Conservation (phyloP, 768 basidiomycete species). For the Boletus coccyginus region DNA sequence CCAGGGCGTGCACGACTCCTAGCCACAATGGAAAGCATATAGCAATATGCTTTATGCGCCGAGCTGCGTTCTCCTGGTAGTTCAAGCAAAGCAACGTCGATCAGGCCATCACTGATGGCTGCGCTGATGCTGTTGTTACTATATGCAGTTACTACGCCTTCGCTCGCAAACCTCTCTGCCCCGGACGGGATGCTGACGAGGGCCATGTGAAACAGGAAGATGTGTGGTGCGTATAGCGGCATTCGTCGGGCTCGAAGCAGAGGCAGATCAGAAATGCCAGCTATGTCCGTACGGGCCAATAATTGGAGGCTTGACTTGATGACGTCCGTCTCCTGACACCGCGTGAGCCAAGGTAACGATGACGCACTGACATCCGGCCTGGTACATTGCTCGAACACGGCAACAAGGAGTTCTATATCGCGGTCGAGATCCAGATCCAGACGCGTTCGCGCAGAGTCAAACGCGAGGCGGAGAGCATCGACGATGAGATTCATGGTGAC, state of each 20-base stretch:
- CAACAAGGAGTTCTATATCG: slow-evolving; percentile 78
- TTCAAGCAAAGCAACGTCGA: slow-evolving; percentile 66
- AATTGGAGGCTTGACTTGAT: slow-evolving; percentile 74
- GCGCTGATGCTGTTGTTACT: slow-evolving; percentile 77
- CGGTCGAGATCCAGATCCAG: slow-evolving; percentile 65
- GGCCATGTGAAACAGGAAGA: slow-evolving; percentile 85
- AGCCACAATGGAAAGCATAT: slow-evolving; percentile 78
- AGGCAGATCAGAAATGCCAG: slow-evolving; percentile 64
- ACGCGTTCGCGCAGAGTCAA: slow-evolving; percentile 58
- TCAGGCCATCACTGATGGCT: slow-evolving; percentile 70
- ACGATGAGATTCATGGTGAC: slow-evolving; percentile 62
- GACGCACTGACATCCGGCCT: slow-evolving; percentile 65
- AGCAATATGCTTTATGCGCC: slow-evolving; percentile 78
- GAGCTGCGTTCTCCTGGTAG: slow-evolving; percentile 75
- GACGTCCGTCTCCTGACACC: slow-evolving; percentile 78
- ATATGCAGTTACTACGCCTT: slow-evolving; percentile 78
- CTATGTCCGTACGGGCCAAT: slow-evolving; percentile 63
- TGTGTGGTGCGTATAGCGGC: slow-evolving; percentile 71
- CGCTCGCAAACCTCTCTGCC: slow-evolving; percentile 83
- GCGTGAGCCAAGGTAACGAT: slow-evolving; percentile 72
- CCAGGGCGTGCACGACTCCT: slow-evolving; percentile 62
- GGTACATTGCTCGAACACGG: slow-evolving; percentile 82
- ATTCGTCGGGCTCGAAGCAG: slow-evolving; percentile 60
- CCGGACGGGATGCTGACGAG: slow-evolving; percentile 72
- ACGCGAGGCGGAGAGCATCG: slow-evolving; percentile 62